These are phyloP conservation scores for Dendryphion nanum DNA, from an alignment of 2,329 filamentous ascomycete genomes.

Conservation along the genomic window DNA sequence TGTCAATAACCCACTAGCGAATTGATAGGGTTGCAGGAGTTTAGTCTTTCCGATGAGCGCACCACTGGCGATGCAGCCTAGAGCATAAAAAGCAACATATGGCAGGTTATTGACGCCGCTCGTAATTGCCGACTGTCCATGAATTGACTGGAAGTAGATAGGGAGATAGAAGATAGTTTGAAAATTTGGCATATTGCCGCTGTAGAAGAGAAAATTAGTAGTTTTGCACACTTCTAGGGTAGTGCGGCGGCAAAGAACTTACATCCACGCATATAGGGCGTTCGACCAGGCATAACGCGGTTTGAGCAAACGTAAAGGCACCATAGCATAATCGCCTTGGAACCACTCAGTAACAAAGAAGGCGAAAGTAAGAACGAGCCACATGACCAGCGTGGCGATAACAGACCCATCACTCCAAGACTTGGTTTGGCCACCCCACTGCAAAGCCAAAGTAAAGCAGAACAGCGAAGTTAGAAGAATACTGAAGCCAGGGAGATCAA, in stretches of 20 bases:
- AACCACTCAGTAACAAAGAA: conserved; percentile 34
- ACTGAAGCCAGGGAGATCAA: conserved; percentile 38
- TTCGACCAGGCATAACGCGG: conserved; percentile 29
- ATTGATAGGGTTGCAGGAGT: conserved; percentile 38
- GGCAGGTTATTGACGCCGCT: conserved; percentile 3
- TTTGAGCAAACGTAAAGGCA: conserved; percentile 32
- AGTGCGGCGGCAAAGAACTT: conserved; percentile 29
- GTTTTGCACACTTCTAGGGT: too few relatives aligned
- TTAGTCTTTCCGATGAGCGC: conserved; percentile 24
- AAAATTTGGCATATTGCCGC: too few relatives aligned
- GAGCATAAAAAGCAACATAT: conserved; percentile 7
- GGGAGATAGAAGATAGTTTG: neutral
- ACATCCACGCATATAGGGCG: conserved; percentile 24
- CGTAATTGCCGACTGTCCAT: neutral
- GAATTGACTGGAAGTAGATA: neutral
- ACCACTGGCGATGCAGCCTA: conserved; percentile 16
- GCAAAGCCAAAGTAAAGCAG: conserved; percentile 41
- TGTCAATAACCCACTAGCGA: too few relatives aligned
- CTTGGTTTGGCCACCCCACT: conserved; percentile 44
- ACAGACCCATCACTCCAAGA: conserved; percentile 37
- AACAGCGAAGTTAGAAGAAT: conserved; percentile 38
- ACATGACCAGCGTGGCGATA: conserved; percentile 40
- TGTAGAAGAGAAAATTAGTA: conserved; percentile 7
- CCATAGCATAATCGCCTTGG: conserved; percentile 18
- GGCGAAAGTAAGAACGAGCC: conserved; percentile 28